phyloP scores from a whole-genome alignment of 208 protist genomes.

The Trypanosoma scelopori region DNA sequence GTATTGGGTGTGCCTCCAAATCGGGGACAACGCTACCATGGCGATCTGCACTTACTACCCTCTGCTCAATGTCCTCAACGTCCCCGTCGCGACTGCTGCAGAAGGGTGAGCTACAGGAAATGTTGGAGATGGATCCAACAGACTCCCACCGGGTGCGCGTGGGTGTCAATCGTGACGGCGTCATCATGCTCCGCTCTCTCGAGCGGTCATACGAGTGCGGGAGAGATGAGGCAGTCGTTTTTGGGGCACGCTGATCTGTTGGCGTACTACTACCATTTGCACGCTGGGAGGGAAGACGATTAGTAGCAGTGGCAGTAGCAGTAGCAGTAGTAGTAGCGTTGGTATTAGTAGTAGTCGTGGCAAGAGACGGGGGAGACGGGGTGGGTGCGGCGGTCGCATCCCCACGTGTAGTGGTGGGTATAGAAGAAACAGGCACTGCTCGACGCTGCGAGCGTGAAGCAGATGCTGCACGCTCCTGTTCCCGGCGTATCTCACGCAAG shows the following conservation, averaged over 20 bases:
- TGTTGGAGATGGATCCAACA: conserved; percentile 74
- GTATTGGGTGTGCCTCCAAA: neutral
- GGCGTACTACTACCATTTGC: neutral
- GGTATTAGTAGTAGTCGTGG: neutral
- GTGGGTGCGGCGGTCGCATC: neutral
- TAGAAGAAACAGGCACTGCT: neutral
- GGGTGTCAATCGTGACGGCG: neutral
- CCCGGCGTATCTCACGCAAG: conserved; percentile 66
- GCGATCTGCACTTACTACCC: neutral
- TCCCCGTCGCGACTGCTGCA: conserved; percentile 43
- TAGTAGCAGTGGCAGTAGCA: neutral
- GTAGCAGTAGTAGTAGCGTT: neutral
- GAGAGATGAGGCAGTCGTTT: neutral
- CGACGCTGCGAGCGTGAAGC: conserved; percentile 12
- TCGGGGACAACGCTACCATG: neutral
- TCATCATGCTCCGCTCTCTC: conserved; percentile 1
- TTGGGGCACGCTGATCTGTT: conserved; percentile 3
- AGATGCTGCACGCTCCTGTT: conserved; percentile 60
- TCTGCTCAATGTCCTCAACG: conserved; percentile 2
- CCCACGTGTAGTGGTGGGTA: neutral
- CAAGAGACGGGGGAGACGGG: neutral
- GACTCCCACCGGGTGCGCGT: conserved; percentile 15
- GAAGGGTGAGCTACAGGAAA: conserved; percentile 60
- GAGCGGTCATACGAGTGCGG: conserved; percentile 5
- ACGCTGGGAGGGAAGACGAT: neutral